These are phyloP conservation scores for Ustilago vetiveriae DNA, from an alignment of 1,284 basidiomycete genomes.

Conservation along the genomic window DNA sequence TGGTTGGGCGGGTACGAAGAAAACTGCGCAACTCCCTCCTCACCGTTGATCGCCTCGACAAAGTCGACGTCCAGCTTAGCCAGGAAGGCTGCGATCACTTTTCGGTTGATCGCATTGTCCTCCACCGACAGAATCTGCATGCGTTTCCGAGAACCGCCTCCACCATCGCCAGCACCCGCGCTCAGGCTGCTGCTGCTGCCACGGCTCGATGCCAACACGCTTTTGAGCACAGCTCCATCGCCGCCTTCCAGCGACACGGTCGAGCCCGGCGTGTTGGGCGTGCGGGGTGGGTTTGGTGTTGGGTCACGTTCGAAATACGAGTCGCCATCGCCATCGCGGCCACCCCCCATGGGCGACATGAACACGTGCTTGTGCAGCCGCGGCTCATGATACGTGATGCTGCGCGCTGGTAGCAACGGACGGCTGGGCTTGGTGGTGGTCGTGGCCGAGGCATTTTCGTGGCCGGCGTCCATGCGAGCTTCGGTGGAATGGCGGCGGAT, in stretches of 20 bases:
- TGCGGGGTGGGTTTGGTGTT: conserved; percentile 57
- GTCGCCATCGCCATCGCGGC: conserved; percentile 33
- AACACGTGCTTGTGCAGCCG: conserved; percentile 56
- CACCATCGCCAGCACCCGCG: conserved; percentile 18
- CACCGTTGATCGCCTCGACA: conserved; percentile 56
- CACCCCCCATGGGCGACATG: conserved; percentile 53
- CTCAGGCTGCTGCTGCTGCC: conserved; percentile 12
- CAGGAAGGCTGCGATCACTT: conserved; percentile 54
- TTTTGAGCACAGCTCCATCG: conserved; percentile 70
- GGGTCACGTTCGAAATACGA: conserved; percentile 48
- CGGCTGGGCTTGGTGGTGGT: conserved; percentile 22
- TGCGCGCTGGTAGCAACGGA: conserved; percentile 56
- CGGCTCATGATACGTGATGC: conserved; percentile 64
- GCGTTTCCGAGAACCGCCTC: conserved; percentile 28
- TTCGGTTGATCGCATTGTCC: conserved; percentile 62
- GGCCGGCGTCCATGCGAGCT: conserved; percentile 35
- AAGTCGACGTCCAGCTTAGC: conserved; percentile 48
- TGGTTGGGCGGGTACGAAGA: conserved; percentile 36
- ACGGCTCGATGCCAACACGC: conserved; percentile 57
- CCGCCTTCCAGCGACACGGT: conserved; percentile 69
- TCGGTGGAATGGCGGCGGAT: conserved; percentile 61
- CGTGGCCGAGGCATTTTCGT: conserved; percentile 12
- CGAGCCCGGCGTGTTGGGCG: conserved; percentile 68
- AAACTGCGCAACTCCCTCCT: conserved; percentile 56
- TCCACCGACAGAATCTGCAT: conserved; percentile 59